Conservation (phyloP, 768 basidiomycete genomes). For the Xerocomellus chrysenteron region DNA sequence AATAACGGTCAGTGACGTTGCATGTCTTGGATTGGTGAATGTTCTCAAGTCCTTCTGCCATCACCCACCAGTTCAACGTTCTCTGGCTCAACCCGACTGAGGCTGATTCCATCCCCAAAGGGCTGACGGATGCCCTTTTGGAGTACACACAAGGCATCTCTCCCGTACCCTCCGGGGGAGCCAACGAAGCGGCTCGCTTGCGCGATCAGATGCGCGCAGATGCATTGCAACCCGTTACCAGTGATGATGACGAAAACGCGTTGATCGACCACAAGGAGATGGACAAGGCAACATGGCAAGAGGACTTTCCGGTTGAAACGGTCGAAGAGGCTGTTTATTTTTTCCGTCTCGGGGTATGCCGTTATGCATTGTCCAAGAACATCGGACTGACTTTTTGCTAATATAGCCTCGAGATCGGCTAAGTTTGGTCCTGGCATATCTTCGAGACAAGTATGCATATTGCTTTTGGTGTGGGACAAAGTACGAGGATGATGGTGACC, state of each 20-base stretch:
- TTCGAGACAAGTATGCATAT: slow-evolving; percentile 69
- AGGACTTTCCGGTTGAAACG: slow-evolving; percentile 49
- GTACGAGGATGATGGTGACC: slow-evolving; percentile 60
- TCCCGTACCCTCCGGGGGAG: slow-evolving; percentile 8
- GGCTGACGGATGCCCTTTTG: slow-evolving; percentile 56
- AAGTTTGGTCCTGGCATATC: slow-evolving; percentile 64
- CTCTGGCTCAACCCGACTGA: slow-evolving; percentile 74
- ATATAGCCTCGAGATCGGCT: slow-evolving; percentile 70
- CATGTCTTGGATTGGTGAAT: neutral
- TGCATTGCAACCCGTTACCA: slow-evolving; percentile 52
- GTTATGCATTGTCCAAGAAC: neutral
- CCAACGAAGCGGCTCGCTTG: slow-evolving; percentile 46
- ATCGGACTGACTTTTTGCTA: slow-evolving; percentile 13
- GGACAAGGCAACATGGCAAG: slow-evolving; percentile 26
- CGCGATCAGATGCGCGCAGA: slow-evolving; percentile 74
- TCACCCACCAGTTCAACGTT: slow-evolving; percentile 64
- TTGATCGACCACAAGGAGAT: slow-evolving; percentile 16
- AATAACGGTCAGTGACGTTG: slow-evolving; percentile 40
- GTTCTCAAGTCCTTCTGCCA: slow-evolving; percentile 4
- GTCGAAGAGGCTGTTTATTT: slow-evolving; percentile 69
- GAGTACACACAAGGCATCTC: slow-evolving; percentile 34
- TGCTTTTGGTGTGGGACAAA: slow-evolving; percentile 90
- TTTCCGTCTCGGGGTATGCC: slow-evolving; percentile 59
- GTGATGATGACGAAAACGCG: slow-evolving; percentile 37
- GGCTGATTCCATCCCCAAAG: slow-evolving; percentile 62